These are phyloP conservation scores for Ophiostoma populinum DNA, from an alignment of 2,329 filamentous ascomycete species.

Conservation along the genomic window DNA sequence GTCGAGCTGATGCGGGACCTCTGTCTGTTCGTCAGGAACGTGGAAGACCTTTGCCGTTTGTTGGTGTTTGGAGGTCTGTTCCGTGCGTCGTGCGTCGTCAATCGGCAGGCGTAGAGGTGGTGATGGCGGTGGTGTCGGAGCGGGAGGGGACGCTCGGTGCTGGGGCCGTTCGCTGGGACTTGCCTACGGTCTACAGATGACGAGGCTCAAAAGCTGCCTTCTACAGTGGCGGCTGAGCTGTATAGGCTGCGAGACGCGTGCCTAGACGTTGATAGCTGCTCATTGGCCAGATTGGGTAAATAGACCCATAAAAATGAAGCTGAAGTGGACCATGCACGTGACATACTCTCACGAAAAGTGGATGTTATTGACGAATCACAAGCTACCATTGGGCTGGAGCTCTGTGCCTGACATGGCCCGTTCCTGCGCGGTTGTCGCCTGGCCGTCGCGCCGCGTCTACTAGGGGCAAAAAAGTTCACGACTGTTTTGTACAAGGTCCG, in stretches of 20 bases:
- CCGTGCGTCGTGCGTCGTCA: too few relatives aligned
- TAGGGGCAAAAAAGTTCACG: constrained; percentile 2
- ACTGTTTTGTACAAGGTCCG: neutral
- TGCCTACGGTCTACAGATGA: constrained; percentile 22
- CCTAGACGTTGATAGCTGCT: constrained; percentile 1
- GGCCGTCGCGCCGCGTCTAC: constrained; percentile 2
- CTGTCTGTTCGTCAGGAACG: too few relatives aligned
- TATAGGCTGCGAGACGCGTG: constrained; percentile 6
- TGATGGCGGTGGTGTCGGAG: constrained; percentile 1
- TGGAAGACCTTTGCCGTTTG: too few relatives aligned
- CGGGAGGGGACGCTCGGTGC: neutral
- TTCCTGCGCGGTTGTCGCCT: neutral
- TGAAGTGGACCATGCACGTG: too few relatives aligned
- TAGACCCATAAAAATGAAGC: too few relatives aligned
- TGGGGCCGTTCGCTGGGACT: neutral
- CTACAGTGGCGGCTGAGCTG: constrained; percentile 8
- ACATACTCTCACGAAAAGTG: too few relatives aligned
- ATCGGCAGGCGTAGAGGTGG: neutral
- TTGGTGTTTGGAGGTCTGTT: too few relatives aligned
- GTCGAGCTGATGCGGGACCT: too few relatives aligned
- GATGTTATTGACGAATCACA: neutral
- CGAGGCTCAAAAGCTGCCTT: constrained; percentile 37
- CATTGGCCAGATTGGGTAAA: neutral
- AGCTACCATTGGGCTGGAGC: neutral
- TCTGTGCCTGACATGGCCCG: too few relatives aligned